Evolutionary conservation across 768 basidiomycete genomes (phyloP).

Genomic region (Boletus rubroflammeus): DNA sequence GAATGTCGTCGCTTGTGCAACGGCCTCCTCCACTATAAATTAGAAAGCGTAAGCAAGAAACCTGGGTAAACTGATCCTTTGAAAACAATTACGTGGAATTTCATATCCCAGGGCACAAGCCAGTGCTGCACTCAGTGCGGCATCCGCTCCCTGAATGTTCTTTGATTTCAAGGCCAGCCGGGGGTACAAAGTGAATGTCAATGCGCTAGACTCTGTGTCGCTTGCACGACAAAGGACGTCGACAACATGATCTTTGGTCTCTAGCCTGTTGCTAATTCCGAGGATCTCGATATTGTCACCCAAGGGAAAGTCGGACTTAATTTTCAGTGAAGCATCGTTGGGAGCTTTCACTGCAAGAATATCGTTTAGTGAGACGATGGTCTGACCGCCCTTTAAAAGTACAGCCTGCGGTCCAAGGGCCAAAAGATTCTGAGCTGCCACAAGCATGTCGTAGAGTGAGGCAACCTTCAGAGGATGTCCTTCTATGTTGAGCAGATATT

Average conservation of each 20-base stretch:
- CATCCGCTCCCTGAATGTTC: neutral
- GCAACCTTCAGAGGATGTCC: neutral
- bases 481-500: neutral
- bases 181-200: neutral
- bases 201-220: neutral
- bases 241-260: neutral
- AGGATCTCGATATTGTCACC: conserved; percentile 1
- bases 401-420: neutral
- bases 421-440: neutral
- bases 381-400: neutral
- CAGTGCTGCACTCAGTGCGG: neutral
- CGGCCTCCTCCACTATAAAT: neutral
- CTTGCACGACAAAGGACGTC: neutral
- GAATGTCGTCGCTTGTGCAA: neutral
- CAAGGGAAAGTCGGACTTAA: neutral
- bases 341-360: neutral
- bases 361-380: neutral
- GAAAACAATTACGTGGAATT: neutral
- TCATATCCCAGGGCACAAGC: neutral
- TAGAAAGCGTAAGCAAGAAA: neutral
- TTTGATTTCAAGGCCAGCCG: neutral
- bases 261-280: neutral
- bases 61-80: neutral
- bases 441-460: neutral
- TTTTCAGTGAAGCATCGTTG: neutral